Conservation (phyloP, 176 grass and related monocot species). For the Bromus sterilis region DNA sequence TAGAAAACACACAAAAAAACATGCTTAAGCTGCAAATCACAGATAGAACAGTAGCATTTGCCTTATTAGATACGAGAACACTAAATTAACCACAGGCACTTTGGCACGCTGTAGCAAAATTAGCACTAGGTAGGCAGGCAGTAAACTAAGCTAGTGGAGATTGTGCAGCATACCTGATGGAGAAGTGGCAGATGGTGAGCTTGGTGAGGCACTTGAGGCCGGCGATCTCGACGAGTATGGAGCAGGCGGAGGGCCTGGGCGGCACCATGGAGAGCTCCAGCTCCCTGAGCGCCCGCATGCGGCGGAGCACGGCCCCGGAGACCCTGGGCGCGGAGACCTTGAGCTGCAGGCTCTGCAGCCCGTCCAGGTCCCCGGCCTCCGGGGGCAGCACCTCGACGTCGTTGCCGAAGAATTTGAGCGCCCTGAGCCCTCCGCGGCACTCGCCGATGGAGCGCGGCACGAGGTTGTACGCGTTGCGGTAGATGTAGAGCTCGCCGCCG, state of each 20-base stretch:
- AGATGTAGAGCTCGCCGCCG: constrained; percentile 65
- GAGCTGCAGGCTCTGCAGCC: constrained; percentile 69
- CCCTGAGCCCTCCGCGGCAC: constrained; percentile 38
- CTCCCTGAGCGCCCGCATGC: constrained; percentile 71
- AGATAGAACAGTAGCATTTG: not conserved
- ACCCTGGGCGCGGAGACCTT: constrained; percentile 81
- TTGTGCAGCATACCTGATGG: constrained; percentile 42
- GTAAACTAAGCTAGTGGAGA: not conserved
- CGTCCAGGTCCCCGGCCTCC: constrained; percentile 57
- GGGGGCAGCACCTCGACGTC: constrained; percentile 82
- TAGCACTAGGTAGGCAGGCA: not conserved
- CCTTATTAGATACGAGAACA: not conserved
- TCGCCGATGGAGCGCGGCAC: constrained; percentile 52
- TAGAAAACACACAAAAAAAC: not conserved
- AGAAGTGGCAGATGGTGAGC: constrained; percentile 81
- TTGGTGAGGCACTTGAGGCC: constrained; percentile 67
- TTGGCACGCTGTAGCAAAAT: not conserved
- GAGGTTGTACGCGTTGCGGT: constrained; percentile 71
- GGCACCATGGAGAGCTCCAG: constrained; percentile 77
- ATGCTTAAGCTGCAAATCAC: not conserved
- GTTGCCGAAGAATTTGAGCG: constrained; percentile 92
- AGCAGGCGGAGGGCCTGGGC: constrained; percentile 61
- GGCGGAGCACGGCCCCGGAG: constrained; percentile 42
- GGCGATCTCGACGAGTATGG: constrained; percentile 65
- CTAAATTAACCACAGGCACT: not conserved